A percentile compares a stretch with the other conserved stretches of the same genome.
These are phyloP conservation scores for Aspergillus ruber DNA, from an alignment of 2,329 filamentous ascomycete species.

Conservation along the genomic window DNA sequence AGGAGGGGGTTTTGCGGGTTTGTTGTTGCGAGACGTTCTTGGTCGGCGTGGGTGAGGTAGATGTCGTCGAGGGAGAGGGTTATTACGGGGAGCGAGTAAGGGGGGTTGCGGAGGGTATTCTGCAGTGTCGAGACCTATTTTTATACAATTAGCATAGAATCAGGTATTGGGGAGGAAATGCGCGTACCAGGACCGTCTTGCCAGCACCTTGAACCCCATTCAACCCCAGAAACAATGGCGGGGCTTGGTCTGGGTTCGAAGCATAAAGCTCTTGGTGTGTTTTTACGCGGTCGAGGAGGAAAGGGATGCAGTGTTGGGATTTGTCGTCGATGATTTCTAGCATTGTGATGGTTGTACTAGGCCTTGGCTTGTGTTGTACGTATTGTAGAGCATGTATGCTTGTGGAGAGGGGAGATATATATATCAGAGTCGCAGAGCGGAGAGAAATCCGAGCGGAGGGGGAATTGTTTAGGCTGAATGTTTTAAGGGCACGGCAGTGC, in stretches of 20 bases:
- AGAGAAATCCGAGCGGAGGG: neutral
- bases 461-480: neutral
- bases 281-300: slow-evolving; percentile 59
- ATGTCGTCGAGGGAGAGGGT: slow-evolving; percentile 85
- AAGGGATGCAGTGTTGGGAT: slow-evolving; percentile 68
- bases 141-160: neutral
- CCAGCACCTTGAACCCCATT: slow-evolving; percentile 89
- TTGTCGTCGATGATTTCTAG: slow-evolving; percentile 66
- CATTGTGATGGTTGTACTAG: slow-evolving; percentile 28
- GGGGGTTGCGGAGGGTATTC: slow-evolving; percentile 51
- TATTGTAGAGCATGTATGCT: neutral
- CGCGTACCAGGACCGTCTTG: slow-evolving; percentile 73
- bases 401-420: neutral
- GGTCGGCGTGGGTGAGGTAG: slow-evolving; percentile 68
- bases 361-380: too few relatives aligned
- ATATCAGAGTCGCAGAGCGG: neutral
- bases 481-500: neutral
- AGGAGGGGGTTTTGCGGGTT: slow-evolving; percentile 69
- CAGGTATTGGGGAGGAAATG: neutral
- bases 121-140: slow-evolving; percentile 56
- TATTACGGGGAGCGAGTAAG: slow-evolving; percentile 57
- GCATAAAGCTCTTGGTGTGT: slow-evolving; percentile 42
- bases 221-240: slow-evolving; percentile 77
- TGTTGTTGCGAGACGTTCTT: slow-evolving; percentile 56
- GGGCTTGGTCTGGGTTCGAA: slow-evolving; percentile 29